Conservation (phyloP, 805 yeast species). For the Candida quercuum region DNA sequence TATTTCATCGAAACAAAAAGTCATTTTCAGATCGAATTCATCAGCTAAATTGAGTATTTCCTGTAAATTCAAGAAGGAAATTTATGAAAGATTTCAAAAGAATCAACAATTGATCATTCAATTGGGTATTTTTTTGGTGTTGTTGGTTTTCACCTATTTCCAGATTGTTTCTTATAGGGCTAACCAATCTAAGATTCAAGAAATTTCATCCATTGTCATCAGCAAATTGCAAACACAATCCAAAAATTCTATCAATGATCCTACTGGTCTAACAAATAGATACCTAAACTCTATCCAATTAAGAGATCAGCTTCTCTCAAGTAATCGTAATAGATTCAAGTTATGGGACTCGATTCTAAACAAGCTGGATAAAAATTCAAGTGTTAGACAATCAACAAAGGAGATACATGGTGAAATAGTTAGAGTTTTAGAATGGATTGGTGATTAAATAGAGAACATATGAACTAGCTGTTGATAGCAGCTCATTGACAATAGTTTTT, state of each 20-base stretch:
- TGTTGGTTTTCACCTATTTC: conserved; percentile 24
- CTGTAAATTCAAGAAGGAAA: conserved; percentile 51
- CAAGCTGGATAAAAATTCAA: conserved; percentile 59
- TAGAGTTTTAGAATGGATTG: conserved; percentile 86
- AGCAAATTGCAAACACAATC: conserved; percentile 45
- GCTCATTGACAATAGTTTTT: too few relatives aligned
- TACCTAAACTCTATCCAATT: conserved; percentile 68
- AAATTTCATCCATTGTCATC: conserved; percentile 43
- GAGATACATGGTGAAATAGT: conserved; percentile 86
- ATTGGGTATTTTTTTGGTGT: conserved; percentile 8
- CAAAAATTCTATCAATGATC: conserved; percentile 26
- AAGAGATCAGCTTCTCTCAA: conserved; percentile 58
- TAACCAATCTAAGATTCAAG: conserved; percentile 37
- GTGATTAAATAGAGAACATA: conserved; percentile 21
- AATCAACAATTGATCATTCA: conserved; percentile 17
- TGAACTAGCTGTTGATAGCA: too few relatives aligned
- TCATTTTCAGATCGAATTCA: conserved; percentile 70
- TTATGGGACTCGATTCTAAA: conserved; percentile 56
- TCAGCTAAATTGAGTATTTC: conserved; percentile 51
- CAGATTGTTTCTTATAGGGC: conserved; percentile 32
- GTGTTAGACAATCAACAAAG: conserved; percentile 52
- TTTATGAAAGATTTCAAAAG: conserved; percentile 32
- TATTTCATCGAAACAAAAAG: conserved; percentile 25
- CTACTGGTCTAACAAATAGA: conserved; percentile 31
- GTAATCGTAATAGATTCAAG: conserved; percentile 30